Evolutionary conservation across 768 basidiomycete genomes (phyloP), one percentile per base, ranked within the genome.

Genomic region (Lenzites betulinus): DNA sequence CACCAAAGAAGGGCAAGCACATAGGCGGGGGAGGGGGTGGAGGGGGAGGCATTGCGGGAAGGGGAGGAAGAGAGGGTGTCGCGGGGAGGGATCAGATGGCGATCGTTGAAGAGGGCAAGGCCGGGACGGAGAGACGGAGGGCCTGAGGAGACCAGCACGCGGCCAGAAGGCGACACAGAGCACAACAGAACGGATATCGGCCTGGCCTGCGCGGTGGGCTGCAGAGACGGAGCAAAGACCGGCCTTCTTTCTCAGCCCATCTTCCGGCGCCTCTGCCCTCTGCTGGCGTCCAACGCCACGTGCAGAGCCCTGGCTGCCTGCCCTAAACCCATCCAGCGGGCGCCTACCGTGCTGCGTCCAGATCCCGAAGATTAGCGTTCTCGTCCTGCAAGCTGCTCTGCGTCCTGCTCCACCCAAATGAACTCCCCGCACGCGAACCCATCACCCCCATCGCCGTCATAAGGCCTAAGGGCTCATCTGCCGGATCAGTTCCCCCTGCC

Each of bases 11-110:
- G 36, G 72, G 71, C 26, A 72, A 53, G 54, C 72, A 73, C 18
- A 72, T 57, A 25, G 71, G 69, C 16, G 71, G 72, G 7, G 71
- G 70, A 3, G 71, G 71, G 0, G 71, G 71, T 2, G 69, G 69
- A 12, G 68, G 69, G n/a, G 72, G 72, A 12, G 69, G 69, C 5
- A 69, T 68, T 20, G 71, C 70, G 63, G 64, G 63, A 13, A 30
- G 15, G n/a, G n/a, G n/a, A 9, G 43, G 15, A 1, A 46, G 22
- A 20, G 46, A 38, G 48, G 62, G 62, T 71, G 66, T 71, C 69
- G 68, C 68, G 44, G 23, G 8, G 26, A 47, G 44, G 55, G 61
- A 63, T 60, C 54, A 54, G 57, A 60, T 44, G 50, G 54, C 47
- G 59, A 58, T 26, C 54, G 58, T 18, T 39, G 49, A 30, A 48